Evolutionary conservation across 208 protist species (phyloP), one percentile per base, ranked within the genome.

Genomic region (Trypanosoma avium): DNA sequence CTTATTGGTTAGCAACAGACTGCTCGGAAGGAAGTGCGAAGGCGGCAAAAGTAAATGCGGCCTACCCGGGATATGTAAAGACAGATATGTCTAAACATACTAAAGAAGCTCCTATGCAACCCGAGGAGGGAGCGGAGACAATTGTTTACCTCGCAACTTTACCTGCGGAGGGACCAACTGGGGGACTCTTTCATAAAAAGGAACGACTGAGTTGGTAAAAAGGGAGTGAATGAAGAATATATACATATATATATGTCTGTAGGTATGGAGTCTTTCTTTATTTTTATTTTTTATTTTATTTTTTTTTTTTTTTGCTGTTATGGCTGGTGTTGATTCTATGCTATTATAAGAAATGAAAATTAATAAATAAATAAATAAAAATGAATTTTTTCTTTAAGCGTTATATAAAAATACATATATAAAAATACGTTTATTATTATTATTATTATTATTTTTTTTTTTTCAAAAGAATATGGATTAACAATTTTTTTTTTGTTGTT

Each of bases 161-260:
- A n/a, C 81, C 81, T 3, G 42, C 33, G 7, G 81, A 93, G 56
- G 86, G 83, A 9, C 79, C 83, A 26, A 93, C 78, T 30, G 86
- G 83, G 10, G 86, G 80, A 15, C 87, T 73, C 73, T 93, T 93
- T 74, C 68, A 80, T 73, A 90, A 89, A 79, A 73, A 84, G 70
- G 74, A 90, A 7, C 54, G 54, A 21, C 68, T 93, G 13, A 65
- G 72, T 22, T 93, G 86, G 83, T 93, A 77, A 60, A 29, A 36
- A 7, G 36, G 7, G 8, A 24, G 50, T 17, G 6, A 3, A 4
- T 10, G 5, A 13, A 9, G 2, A 30, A 26, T 35, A 21, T 15
- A 32, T 45, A 17, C 48, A 46, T 47, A 56, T 61, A 40, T 42
- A n/a, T 27, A 35, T 47, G 13, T 45, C 30, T n/a, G 21, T 22